These are phyloP conservation scores for Fusarium decemcellulare DNA, from an alignment of 2,329 filamentous ascomycete genomes.

Conservation along the genomic window DNA sequence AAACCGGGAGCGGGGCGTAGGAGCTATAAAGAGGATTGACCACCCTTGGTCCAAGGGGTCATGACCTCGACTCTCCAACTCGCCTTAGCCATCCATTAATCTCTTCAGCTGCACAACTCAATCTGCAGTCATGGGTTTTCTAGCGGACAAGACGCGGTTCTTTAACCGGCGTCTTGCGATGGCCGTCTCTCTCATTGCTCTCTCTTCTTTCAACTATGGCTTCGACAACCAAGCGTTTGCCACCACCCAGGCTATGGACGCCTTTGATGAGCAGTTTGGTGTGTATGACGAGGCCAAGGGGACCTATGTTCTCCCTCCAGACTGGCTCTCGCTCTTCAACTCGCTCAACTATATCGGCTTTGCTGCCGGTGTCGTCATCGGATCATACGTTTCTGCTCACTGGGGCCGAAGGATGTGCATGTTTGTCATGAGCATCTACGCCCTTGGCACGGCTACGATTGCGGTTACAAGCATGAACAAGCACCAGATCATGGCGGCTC, in stretches of 20 bases:
- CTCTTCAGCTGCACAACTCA: no score
- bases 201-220: constrained; percentile 55
- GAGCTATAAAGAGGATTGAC: no score
- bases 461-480: constrained; percentile 12
- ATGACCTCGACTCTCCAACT: no score
- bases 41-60: no score
- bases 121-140: no score
- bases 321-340: constrained; percentile 53
- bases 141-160: not conserved
- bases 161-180: constrained; percentile 33
- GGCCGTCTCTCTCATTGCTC: constrained; percentile 46
- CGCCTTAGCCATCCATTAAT: no score
- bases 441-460: constrained; percentile 38
- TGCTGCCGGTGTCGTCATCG: constrained; percentile 31
- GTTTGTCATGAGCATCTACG: constrained; percentile 53
- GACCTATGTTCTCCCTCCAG: constrained; percentile 45
- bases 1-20: no score
- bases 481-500: constrained; percentile 26
- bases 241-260: constrained; percentile 51
- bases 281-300: constrained; percentile 40
- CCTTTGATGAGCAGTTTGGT: constrained; percentile 51
- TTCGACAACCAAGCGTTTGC: constrained; percentile 55
- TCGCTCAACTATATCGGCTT: constrained; percentile 51
- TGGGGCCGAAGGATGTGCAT: constrained; percentile 42
- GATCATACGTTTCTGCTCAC: not conserved